A percentile compares a stretch with the other conserved stretches of the same genome.
These are phyloP conservation scores for Geotrichum fermentans DNA, from an alignment of 1,139 yeast genomes.

Conservation along the genomic window DNA sequence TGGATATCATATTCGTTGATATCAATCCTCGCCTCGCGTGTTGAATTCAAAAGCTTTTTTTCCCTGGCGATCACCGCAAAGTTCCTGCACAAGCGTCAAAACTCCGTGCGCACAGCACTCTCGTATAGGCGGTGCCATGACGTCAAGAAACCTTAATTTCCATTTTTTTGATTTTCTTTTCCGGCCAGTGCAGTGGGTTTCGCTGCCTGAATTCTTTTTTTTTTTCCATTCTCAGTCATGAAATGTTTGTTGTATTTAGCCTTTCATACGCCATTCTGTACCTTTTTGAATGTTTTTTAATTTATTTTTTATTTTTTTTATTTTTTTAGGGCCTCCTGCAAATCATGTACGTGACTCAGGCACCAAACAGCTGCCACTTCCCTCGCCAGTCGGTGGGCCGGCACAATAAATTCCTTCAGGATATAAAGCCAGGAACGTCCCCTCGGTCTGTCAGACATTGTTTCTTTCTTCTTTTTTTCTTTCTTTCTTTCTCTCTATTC, in stretches of 20 bases:
- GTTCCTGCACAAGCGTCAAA: slow-evolving; percentile 10
- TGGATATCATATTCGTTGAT: too few relatives aligned
- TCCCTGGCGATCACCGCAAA: too few relatives aligned
- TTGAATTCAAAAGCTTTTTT: too few relatives aligned
- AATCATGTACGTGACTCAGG: too few relatives aligned
- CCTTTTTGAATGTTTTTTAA: background rate
- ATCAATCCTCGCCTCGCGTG: too few relatives aligned
- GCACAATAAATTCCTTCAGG: too few relatives aligned
- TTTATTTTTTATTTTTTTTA: background rate
- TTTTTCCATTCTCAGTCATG: too few relatives aligned
- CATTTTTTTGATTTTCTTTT: background rate
- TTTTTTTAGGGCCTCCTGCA: too few relatives aligned
- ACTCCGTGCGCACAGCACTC: background rate
- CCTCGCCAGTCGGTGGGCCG: too few relatives aligned
- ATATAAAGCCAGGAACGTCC: too few relatives aligned
- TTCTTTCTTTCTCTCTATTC: background rate
- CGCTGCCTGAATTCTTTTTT: too few relatives aligned
- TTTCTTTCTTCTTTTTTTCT: background rate
- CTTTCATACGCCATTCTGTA: background rate
- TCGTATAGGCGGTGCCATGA: background rate
- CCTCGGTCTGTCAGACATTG: background rate
- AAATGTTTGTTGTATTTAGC: background rate
- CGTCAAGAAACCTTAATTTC: slow-evolving; percentile 2
- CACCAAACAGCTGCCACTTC: too few relatives aligned
- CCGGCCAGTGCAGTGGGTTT: background rate